A percentile compares a stretch with the other conserved stretches of the same genome.
These are phyloP conservation scores for Emmonsia crescens DNA, from an alignment of 2,329 filamentous ascomycete species.

Conservation along the genomic window DNA sequence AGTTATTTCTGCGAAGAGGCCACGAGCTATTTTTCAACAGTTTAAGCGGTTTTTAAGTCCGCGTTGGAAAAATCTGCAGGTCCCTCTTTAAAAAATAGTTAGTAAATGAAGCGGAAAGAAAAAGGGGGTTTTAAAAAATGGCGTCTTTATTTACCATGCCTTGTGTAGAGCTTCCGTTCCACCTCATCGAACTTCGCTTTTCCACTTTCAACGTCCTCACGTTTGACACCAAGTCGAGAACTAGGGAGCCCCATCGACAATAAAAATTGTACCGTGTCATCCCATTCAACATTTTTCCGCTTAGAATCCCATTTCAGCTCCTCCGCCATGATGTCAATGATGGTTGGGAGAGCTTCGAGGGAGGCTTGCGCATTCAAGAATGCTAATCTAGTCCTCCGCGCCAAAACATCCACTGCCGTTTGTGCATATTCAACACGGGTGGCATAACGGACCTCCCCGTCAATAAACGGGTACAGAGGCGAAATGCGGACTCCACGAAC, in stretches of 20 bases:
- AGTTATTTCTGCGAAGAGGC: neutral
- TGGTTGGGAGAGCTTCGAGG: constrained; percentile 68
- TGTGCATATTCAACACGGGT: constrained; percentile 84
- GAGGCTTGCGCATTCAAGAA: constrained; percentile 90
- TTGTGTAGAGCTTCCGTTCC: constrained; percentile 31
- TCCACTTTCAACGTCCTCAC: constrained; percentile 50
- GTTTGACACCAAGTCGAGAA: constrained; percentile 43
- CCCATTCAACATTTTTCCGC: constrained; percentile 67
- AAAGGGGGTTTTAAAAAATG: neutral
- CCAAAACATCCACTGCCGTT: constrained; percentile 79
- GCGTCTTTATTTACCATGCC: constrained; percentile 28
- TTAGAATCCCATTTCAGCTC: constrained; percentile 61
- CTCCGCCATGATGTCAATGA: constrained; percentile 80
- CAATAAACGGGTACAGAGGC: constrained; percentile 75
- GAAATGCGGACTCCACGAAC: constrained; percentile 72
- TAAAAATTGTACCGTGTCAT: constrained; percentile 50
- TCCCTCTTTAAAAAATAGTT: constrained; percentile 32
- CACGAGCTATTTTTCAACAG: neutral
- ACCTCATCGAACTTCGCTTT: constrained; percentile 35
- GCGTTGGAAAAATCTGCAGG: constrained; percentile 34
- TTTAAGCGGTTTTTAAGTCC: neutral
- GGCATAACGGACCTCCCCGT: constrained; percentile 83
- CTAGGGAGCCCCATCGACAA: constrained; percentile 50
- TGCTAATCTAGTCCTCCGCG: constrained; percentile 69
- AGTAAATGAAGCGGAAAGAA: constrained; percentile 6